Base-by-base conservation (phyloP, 2,329 filamentous ascomycete genomes). In the Fusarium tuaranense region DNA sequence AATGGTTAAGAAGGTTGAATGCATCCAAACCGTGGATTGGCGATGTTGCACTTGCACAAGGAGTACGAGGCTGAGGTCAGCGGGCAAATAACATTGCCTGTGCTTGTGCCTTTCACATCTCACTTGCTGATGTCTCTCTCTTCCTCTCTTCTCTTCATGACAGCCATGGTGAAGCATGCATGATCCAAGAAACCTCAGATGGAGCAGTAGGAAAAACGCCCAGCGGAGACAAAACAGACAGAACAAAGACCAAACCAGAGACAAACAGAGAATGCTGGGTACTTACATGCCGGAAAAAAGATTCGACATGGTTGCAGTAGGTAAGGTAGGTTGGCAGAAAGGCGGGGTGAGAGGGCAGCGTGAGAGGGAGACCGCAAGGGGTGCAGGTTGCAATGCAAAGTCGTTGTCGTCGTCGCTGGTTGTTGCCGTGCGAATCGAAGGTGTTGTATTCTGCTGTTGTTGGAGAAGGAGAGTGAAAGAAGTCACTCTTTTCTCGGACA, bases 211-310 rank as follows among this genome's bases (percentile, higher is more conserved):
- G 22, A 27, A 27, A 27, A 39, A 57, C 27, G 34, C 27, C n/a
- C 25, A 34, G 27, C 32, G 30, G 18, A 32, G 30, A 25, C 34
- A 66, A 48, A 27, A 38, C 57, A 46, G 7, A 34, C 6, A 46
- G 48, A 38, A 25, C 27, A 64, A 60, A 68, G 48, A 34, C 32
- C 32, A 34, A 34, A 32, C 48, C 41, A 25, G 48, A 68, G 34
- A 44, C 22, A 59, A 72, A 62, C 25, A 71, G 65, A 66, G 63
- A 73, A 70, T 74, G 59, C 66, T 72, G 27, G 48, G 48, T 20
- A 89, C 88, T 88, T 85, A 90, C 88, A 90, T 90, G 83, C 88
- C 88, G 79, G 88, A 90, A 81, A 90, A 90, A 78, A 90, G 84
- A 83, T 89, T 90, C 78, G 88, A 90, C 88, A 90, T 90, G 80